phyloP scores from a whole-genome alignment of 192 early-diverging fungal genomes.

The Spinellus fusiger region DNA sequence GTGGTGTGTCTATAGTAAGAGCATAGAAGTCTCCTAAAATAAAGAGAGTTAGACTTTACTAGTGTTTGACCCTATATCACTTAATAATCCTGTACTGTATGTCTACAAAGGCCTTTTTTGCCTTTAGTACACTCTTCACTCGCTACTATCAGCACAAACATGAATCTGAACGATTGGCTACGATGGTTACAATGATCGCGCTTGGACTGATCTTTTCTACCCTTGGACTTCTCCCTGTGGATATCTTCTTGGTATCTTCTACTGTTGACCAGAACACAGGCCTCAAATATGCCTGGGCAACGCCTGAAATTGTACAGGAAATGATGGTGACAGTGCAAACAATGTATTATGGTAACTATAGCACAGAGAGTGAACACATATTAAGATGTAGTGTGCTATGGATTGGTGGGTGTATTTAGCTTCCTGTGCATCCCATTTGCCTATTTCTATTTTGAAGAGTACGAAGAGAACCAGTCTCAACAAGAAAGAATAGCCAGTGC shows the following conservation, averaged over 20 bases:
- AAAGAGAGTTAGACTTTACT: neutral
- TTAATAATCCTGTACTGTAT: neutral
- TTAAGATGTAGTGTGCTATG: constrained; percentile 36
- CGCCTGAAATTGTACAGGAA: constrained; percentile 36
- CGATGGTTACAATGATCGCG: constrained; percentile 40
- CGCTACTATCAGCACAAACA: constrained; percentile 44
- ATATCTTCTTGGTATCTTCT: constrained; percentile 54
- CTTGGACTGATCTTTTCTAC: constrained; percentile 43
- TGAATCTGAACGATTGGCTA: constrained; percentile 46
- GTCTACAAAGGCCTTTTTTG: constrained; percentile 37
- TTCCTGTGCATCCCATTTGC: constrained; percentile 53
- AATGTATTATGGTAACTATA: constrained; percentile 45
- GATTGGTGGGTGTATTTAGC: constrained; percentile 38
- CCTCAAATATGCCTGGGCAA: constrained; percentile 53
- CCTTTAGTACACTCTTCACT: constrained; percentile 43
- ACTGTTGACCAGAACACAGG: constrained; percentile 45
- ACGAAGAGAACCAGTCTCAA: constrained; percentile 32
- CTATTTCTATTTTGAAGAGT: constrained; percentile 58
- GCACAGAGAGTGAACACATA: neutral
- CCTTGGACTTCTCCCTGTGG: constrained; percentile 47
- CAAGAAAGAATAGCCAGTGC: constrained; percentile 35
- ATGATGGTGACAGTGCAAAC: constrained; percentile 33
- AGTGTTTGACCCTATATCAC: neutral
- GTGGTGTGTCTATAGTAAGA: constrained; percentile 37
- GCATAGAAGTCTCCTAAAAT: neutral